Evolutionary conservation across 371 early-diverging fungal genomes (phyloP).

Genomic region (Mucor saturninus): DNA sequence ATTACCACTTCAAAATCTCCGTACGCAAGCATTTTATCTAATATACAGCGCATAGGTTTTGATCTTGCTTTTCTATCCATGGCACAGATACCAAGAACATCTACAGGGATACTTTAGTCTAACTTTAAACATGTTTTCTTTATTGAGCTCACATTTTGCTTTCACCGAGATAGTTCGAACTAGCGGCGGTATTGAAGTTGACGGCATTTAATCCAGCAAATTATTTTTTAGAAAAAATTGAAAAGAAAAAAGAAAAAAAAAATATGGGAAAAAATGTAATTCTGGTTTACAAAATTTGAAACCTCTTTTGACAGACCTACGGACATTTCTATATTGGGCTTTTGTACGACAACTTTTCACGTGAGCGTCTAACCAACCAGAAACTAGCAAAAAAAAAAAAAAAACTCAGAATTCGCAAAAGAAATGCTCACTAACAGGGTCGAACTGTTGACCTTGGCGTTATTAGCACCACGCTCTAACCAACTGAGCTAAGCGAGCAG

Average conservation of each 20-base stretch:
- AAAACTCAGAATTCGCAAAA: neutral
- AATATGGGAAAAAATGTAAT: neutral
- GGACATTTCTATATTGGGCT: too few relatives aligned
- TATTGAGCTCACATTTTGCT: neutral
- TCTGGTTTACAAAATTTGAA: neutral
- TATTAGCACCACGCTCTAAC: slow-evolving; percentile 63
- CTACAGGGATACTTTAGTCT: slow-evolving; percentile 35
- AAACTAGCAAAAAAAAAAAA: neutral
- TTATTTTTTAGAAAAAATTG: neutral
- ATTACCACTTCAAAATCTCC: slow-evolving; percentile 87
- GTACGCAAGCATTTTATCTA: slow-evolving; percentile 76
- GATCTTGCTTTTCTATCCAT: slow-evolving; percentile 95
- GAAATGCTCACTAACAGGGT: slow-evolving; percentile 50
- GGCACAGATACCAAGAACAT: slow-evolving; percentile 88
- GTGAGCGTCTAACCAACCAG: neutral
- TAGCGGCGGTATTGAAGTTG: neutral
- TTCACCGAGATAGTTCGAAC: neutral
- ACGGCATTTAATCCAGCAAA: neutral
- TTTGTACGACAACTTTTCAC: neutral
- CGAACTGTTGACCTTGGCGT: slow-evolving; percentile 61
- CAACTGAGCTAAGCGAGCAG: slow-evolving; percentile 50
- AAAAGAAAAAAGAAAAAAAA: neutral
- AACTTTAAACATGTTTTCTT: neutral
- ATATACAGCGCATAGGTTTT: slow-evolving; percentile 95
- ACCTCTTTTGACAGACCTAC: neutral